Percentiles rank a stretch among this genome's conserved stretches.
Evolutionary conservation across 257 asterid genomes (phyloP).

Genomic region (Voacanga thouarsii): DNA sequence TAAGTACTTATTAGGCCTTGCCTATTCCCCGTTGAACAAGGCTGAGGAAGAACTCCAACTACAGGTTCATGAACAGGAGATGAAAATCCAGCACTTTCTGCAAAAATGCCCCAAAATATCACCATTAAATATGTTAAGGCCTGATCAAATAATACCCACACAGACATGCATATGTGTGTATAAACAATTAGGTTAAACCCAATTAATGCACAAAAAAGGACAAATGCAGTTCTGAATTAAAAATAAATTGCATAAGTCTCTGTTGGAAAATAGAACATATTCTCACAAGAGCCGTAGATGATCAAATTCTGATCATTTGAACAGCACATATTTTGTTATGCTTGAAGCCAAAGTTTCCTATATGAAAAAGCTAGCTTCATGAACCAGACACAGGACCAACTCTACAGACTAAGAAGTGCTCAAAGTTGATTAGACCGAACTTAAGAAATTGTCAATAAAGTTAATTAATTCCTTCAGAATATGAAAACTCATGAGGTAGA

Average conservation of each 20-base stretch:
- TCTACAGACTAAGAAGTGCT: background rate
- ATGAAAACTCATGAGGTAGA: background rate
- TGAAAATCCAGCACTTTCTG: conserved; percentile 62
- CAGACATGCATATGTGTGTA: background rate
- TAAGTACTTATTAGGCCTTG: conserved; percentile 40
- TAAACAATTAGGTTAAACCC: background rate
- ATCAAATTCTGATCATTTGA: background rate
- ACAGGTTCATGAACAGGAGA: conserved; percentile 51
- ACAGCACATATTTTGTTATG: background rate
- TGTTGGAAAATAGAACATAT: background rate
- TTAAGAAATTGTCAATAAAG: background rate
- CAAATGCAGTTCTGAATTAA: background rate
- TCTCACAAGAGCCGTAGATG: background rate
- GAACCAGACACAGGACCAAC: background rate
- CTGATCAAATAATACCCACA: background rate
- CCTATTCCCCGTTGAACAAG: conserved; percentile 83
- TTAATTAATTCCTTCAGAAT: background rate
- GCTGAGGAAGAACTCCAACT: conserved; percentile 87
- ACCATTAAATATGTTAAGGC: conserved; percentile 9
- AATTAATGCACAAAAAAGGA: background rate
- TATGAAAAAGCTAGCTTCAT: background rate
- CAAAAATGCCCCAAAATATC: conserved; percentile 15
- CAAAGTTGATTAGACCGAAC: background rate
- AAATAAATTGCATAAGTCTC: background rate
- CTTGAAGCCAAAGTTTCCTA: background rate